Percentiles rank a stretch among this genome's conserved stretches.
phyloP scores from a whole-genome alignment of 768 basidiomycete genomes.

The Russula ochroleuca region DNA sequence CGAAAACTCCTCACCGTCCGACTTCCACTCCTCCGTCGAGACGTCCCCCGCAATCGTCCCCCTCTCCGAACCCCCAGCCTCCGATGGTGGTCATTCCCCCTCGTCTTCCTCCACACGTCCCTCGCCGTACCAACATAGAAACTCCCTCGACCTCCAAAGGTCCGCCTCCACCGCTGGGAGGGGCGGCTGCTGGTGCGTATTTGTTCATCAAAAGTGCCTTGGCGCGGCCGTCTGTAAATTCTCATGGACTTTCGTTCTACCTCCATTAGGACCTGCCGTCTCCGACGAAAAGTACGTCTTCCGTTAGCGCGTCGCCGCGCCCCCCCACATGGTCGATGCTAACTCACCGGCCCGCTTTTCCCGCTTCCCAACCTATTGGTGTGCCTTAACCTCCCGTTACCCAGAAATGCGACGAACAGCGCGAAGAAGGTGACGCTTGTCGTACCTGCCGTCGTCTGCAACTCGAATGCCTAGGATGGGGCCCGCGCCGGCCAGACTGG shows the following conservation, averaged over 20 bases:
- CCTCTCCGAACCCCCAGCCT: slow-evolving; percentile 11
- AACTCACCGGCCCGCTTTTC: slow-evolving; percentile 26
- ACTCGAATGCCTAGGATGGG: slow-evolving; percentile 84
- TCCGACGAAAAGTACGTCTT: slow-evolving; percentile 68
- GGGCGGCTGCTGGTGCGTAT: slow-evolving; percentile 27
- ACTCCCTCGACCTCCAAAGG: slow-evolving; percentile 23
- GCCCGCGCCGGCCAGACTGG: slow-evolving; percentile 81
- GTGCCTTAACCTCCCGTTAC: not conserved
- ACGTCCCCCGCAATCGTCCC: slow-evolving; percentile 24
- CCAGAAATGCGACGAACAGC: slow-evolving; percentile 87
- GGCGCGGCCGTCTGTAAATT: not conserved
- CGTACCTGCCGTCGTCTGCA: slow-evolving; percentile 75
- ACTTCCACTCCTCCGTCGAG: slow-evolving; percentile 27
- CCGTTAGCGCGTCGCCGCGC: slow-evolving; percentile 8
- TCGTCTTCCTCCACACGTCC: slow-evolving; percentile 13
- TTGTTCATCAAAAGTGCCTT: not conserved
- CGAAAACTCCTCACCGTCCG: slow-evolving; percentile 25
- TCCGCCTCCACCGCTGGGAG: slow-evolving; percentile 25
- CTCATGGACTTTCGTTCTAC: not conserved
- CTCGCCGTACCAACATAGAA: slow-evolving; percentile 17
- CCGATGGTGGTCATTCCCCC: slow-evolving; percentile 23
- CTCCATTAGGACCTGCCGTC: slow-evolving; percentile 66
- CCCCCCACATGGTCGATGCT: slow-evolving; percentile 11
- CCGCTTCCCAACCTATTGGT: slow-evolving; percentile 3
- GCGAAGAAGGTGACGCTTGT: slow-evolving; percentile 69